Evolutionary conservation across 345 rosid species (phyloP), one percentile per base, ranked within the genome.

Genomic region (Cochlearia excelsa): DNA sequence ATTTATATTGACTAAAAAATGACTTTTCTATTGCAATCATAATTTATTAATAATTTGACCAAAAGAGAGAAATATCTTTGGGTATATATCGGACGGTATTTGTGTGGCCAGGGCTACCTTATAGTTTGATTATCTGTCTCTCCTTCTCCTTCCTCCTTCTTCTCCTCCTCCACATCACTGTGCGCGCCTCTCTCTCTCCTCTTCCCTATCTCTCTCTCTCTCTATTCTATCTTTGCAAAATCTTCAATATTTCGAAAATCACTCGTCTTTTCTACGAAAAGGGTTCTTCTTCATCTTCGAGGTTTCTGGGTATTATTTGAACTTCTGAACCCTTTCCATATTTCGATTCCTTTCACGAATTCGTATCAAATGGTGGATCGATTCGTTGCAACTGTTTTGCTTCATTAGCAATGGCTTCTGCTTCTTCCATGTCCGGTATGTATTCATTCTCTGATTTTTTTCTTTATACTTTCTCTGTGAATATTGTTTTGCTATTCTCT

Each of bases 381-480:
- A 77, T 81, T 77, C 78, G 67, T 77, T 79, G 75, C 65, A 71
- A 69, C 73, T 82, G 70, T 50, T 74, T 75, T 56, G 62, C 59
- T 76, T 70, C 77, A 70, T 70, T 78, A 78, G 79, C 70, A 46
- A 93, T 93, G 99, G 83, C 85, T 63, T 85, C 80, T 71, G 83
- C 84, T 83, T 42, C 94, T 79, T 82, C 95, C 34, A 65, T 86
- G 77, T 79, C 97, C 47, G 90, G 99, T 93, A 28, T 46, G 73
- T 62, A 6, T 47, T 46, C 43, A 4, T 43, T 58, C 10, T 26
- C 8, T 40, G 11, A 11, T 42, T 61, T 59, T 6, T 7, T 6
- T 38, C 33, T 26, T 1, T 6, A 38, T 4, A 49, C 33, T 38
- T 10, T 23, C 49, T 65, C 55, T 29, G 16, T 37, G 45, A 35